These are phyloP conservation scores for Aspergillus thermomutatus DNA, from an alignment of 2,329 filamentous ascomycete genomes.

Conservation along the genomic window DNA sequence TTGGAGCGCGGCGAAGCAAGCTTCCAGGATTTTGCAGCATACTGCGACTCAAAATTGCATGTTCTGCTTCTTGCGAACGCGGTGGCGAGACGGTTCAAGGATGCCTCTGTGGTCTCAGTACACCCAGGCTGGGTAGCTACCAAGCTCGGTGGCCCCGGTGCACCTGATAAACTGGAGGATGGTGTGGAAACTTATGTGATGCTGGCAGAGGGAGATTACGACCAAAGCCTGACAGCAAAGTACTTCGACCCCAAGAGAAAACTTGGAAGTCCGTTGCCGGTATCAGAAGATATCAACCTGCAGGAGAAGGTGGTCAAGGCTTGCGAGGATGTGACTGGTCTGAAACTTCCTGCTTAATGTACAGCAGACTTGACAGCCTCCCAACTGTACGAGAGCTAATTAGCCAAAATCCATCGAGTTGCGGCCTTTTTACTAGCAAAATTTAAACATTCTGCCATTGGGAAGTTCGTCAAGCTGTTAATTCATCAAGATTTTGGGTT, in stretches of 20 bases:
- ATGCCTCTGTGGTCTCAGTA: constrained; percentile 45
- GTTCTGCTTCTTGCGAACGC: constrained; percentile 53
- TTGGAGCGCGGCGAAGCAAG: constrained; percentile 30
- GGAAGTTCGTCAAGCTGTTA: too few species aligned
- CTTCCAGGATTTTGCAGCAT: constrained; percentile 40
- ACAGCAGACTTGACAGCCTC: not conserved
- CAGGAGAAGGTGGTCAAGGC: constrained; percentile 20
- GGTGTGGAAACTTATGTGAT: constrained; percentile 49
- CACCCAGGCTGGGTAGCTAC: constrained; percentile 54
- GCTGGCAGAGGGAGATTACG: constrained; percentile 36
- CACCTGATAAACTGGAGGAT: constrained; percentile 46
- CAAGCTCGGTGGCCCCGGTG: constrained; percentile 49
- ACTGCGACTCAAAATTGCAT: constrained; percentile 56
- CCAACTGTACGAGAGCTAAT: too few species aligned
- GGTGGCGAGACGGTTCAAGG: constrained; percentile 46
- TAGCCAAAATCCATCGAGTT: too few species aligned
- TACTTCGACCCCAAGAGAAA: constrained; percentile 21
- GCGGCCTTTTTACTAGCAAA: too few species aligned
- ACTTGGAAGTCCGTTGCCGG: constrained; percentile 11
- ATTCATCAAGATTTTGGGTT: too few species aligned
- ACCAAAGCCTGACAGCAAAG: constrained; percentile 15
- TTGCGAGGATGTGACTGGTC: constrained; percentile 17
- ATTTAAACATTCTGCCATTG: too few species aligned
- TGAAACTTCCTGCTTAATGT: constrained; percentile 8
- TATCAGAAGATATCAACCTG: constrained; percentile 9